phyloP scores from a whole-genome alignment of 2,329 filamentous ascomycete genomes.

The Hymenoscyphus salicellus region DNA sequence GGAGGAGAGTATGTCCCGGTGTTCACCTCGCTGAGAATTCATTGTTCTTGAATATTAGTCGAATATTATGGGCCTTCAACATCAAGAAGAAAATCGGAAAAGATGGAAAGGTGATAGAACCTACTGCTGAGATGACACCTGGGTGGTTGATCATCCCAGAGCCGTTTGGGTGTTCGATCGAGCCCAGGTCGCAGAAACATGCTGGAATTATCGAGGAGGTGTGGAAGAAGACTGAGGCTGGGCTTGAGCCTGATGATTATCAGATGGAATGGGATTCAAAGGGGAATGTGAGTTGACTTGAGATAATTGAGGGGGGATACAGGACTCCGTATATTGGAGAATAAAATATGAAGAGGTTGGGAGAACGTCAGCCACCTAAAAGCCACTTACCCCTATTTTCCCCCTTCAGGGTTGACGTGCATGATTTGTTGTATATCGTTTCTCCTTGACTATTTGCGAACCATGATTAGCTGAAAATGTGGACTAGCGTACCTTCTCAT shows the following conservation, averaged over 20 bases:
- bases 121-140: conserved; percentile 30
- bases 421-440: too few species aligned
- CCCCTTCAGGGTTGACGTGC: too few species aligned
- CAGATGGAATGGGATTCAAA: neutral
- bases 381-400: too few species aligned
- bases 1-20: conserved; percentile 36
- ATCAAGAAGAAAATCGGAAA: conserved; percentile 21
- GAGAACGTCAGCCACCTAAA: too few species aligned
- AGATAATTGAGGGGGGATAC: too few species aligned
- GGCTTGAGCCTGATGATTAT: neutral
- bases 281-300: neutral
- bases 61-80: conserved; percentile 36
- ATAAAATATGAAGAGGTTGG: too few species aligned
- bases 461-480: too few species aligned
- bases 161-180: conserved; percentile 35
- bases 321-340: too few species aligned
- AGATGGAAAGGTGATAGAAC: conserved; percentile 21
- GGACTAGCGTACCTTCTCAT: too few species aligned
- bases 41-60: conserved; percentile 33
- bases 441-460: too few species aligned
- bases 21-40: conserved; percentile 37
- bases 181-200: conserved; percentile 32
- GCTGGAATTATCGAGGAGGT: conserved; percentile 30
- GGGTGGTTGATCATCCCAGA: conserved; percentile 35
- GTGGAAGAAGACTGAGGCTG: conserved; percentile 7